These are phyloP conservation scores for Wickerhamiella spandovensis DNA, from an alignment of 805 yeast genomes.

Conservation along the genomic window DNA sequence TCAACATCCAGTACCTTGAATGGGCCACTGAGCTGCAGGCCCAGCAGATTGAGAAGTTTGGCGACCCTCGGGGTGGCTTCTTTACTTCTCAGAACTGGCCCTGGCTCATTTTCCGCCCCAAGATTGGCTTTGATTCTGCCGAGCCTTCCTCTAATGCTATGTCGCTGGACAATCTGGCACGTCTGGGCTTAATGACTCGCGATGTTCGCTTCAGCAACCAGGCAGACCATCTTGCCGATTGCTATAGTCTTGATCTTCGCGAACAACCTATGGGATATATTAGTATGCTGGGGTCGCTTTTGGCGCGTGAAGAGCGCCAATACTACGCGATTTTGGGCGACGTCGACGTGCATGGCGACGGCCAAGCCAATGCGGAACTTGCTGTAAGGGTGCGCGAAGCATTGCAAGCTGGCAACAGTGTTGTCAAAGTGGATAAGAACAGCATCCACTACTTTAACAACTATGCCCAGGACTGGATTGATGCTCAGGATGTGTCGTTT, in stretches of 20 bases:
- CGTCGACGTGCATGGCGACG: background rate
- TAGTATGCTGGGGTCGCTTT: background rate
- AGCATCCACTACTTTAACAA: background rate
- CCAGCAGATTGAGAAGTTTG: conserved; percentile 21
- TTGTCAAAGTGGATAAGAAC: background rate
- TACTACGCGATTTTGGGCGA: background rate
- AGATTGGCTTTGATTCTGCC: conserved; percentile 25
- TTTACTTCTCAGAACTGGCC: conserved; percentile 17
- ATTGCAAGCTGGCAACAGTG: background rate
- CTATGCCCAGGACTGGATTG: background rate
- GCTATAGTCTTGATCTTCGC: conserved; percentile 11
- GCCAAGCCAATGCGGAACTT: background rate
- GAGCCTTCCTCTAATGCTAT: conserved; percentile 29
- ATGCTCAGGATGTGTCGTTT: background rate
- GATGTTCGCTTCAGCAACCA: conserved; percentile 6
- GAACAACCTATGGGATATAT: conserved; percentile 12
- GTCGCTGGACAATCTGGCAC: conserved; percentile 21
- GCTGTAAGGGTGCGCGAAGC: background rate
- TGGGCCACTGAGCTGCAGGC: conserved; percentile 24
- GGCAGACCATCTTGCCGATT: conserved; percentile 7
- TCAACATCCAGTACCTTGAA: conserved; percentile 17
- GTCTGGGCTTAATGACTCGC: conserved; percentile 17
- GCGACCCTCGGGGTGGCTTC: conserved; percentile 26
- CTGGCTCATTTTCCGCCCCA: conserved; percentile 24
- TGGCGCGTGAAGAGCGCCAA: background rate